A percentile compares a stretch with the other conserved stretches of the same genome.
These are phyloP conservation scores for Citrus trifoliata DNA, from an alignment of 345 rosid genomes.

Conservation along the genomic window DNA sequence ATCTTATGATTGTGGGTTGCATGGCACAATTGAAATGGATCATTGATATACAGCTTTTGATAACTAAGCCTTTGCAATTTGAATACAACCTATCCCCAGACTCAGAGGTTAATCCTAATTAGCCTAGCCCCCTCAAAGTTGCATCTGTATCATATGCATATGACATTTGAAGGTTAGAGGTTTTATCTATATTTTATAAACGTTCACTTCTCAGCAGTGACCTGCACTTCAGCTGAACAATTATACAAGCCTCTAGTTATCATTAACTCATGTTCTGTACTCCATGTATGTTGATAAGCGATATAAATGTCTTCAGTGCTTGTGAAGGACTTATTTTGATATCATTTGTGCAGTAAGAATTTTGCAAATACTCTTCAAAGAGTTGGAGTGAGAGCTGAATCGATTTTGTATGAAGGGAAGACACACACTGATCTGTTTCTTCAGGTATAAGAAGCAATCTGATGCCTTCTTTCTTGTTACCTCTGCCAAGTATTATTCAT, in stretches of 20 bases:
- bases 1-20: neutral
- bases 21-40: neutral
- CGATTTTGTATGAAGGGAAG: conserved; percentile 76
- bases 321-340: neutral
- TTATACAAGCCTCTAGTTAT: neutral
- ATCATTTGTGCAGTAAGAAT: conserved; percentile 48
- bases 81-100: neutral
- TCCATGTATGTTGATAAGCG: neutral
- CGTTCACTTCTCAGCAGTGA: neutral
- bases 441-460: conserved; percentile 51
- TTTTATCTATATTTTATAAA: neutral
- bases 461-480: neutral
- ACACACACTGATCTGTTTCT: conserved; percentile 96
- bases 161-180: neutral
- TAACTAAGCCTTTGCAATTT: neutral
- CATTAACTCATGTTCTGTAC: neutral
- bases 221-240: neutral
- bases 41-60: neutral
- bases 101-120: neutral
- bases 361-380: conserved; percentile 74
- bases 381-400: conserved; percentile 72
- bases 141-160: neutral
- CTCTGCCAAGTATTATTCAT: neutral
- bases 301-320: neutral
- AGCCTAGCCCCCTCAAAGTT: neutral